phyloP scores from a whole-genome alignment of 148 eudicot species.

The Fagopyrum tataricum region DNA sequence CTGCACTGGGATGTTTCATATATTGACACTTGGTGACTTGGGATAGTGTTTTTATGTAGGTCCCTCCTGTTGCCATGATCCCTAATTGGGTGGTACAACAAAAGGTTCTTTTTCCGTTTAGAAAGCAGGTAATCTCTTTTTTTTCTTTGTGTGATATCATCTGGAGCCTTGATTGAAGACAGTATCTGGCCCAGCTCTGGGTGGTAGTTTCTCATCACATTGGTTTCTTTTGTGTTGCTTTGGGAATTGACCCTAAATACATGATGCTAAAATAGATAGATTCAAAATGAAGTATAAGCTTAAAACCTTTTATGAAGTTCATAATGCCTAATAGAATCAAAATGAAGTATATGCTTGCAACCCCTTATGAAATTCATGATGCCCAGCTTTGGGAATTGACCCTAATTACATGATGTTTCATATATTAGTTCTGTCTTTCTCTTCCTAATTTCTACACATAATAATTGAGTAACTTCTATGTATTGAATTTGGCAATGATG shows the following conservation, averaged over 20 bases:
- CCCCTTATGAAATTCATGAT: too few species aligned
- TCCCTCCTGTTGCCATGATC: slow-evolving; percentile 81
- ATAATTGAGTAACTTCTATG: too few species aligned
- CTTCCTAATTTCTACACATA: background rate
- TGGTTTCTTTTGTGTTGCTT: background rate
- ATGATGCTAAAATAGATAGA: background rate
- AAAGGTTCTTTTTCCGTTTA: slow-evolving; percentile 71
- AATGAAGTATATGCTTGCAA: too few species aligned
- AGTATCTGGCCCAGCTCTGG: background rate
- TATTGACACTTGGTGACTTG: background rate
- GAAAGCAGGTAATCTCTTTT: slow-evolving; percentile 59
- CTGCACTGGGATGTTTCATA: background rate
- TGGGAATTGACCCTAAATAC: background rate
- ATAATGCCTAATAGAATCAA: too few species aligned
- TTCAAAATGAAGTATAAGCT: background rate
- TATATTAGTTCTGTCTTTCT: background rate
- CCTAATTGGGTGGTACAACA: slow-evolving; percentile 70
- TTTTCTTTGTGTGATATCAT: background rate
- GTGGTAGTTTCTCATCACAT: background rate
- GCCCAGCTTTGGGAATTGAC: too few species aligned
- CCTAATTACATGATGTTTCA: too few species aligned
- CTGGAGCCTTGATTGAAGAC: background rate
- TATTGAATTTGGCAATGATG: too few species aligned
- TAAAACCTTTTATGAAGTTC: background rate
- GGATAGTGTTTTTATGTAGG: slow-evolving; percentile 32